Conservation (phyloP, 768 basidiomycete genomes). For the Tephrocybe sp. region DNA sequence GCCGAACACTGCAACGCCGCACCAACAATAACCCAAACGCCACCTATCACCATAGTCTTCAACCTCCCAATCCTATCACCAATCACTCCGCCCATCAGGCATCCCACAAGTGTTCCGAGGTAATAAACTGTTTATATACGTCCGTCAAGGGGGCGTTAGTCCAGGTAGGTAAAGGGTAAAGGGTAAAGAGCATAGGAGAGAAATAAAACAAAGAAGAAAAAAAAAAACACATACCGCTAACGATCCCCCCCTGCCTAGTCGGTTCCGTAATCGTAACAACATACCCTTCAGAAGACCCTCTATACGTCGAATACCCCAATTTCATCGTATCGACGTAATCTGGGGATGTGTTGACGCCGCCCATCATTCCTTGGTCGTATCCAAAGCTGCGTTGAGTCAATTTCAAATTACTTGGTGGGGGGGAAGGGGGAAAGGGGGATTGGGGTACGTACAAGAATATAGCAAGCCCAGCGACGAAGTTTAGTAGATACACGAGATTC, state of each 20-base stretch:
- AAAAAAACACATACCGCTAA: constrained; percentile 30
- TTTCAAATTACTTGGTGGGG: too few species aligned
- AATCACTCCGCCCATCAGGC: constrained; percentile 37
- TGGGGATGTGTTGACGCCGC: constrained; percentile 44
- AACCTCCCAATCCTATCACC: constrained; percentile 40
- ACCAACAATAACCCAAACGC: constrained; percentile 39
- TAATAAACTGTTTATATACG: constrained; percentile 44
- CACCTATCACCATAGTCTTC: constrained; percentile 38
- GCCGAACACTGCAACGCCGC: constrained; percentile 41
- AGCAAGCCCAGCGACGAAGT: constrained; percentile 28
- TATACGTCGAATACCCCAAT: constrained; percentile 37
- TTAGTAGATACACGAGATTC: constrained; percentile 25
- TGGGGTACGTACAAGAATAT: constrained; percentile 27
- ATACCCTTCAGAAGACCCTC: constrained; percentile 38
- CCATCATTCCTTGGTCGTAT: constrained; percentile 49
- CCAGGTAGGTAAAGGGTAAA: not conserved
- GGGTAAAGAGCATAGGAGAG: not conserved
- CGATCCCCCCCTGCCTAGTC: constrained; percentile 42
- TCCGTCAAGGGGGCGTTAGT: too few species aligned
- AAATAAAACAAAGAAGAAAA: not conserved
- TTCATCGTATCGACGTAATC: constrained; percentile 41
- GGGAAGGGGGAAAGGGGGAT: not conserved
- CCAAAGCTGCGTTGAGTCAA: constrained; percentile 32
- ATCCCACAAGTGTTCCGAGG: constrained; percentile 39
- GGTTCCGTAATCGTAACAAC: constrained; percentile 41